phyloP scores from a whole-genome alignment of 75 land plant genomes.

The Ceratopteris richardii region DNA sequence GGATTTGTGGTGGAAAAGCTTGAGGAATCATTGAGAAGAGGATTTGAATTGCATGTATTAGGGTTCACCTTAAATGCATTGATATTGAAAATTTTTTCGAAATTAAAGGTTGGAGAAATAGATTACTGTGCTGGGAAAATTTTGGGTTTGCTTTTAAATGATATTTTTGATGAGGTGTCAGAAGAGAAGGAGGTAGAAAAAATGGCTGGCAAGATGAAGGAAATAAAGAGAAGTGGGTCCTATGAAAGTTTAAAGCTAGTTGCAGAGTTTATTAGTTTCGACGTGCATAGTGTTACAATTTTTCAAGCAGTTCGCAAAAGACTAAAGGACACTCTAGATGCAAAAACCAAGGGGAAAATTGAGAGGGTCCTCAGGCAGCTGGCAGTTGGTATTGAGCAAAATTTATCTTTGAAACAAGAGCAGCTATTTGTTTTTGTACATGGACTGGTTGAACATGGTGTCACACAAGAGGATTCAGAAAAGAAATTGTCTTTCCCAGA shows the following conservation, averaged over 20 bases:
- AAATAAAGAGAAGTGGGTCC: constrained; percentile 60
- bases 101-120: constrained; percentile 39
- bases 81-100: constrained; percentile 33
- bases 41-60: constrained; percentile 88
- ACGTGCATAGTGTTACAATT: constrained; percentile 44
- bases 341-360: constrained; percentile 48
- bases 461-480: constrained; percentile 19
- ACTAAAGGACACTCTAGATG: constrained; percentile 44
- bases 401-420: constrained; percentile 51
- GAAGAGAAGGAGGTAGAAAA: constrained; percentile 91
- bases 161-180: constrained; percentile 78
- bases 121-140: constrained; percentile 77
- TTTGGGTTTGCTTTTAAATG: constrained; percentile 53
- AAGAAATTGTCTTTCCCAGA: not conserved
- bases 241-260: constrained; percentile 74
- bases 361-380: constrained; percentile 56
- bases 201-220: constrained; percentile 92
- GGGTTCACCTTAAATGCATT: constrained; percentile 78
- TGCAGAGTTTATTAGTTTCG: constrained; percentile 60
- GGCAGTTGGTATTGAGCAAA: constrained; percentile 61
- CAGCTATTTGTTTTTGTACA: constrained; percentile 64
- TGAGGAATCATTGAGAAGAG: constrained; percentile 56
- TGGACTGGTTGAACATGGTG: constrained; percentile 53
- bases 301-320: constrained; percentile 41
- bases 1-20: constrained; percentile 47